Percentiles rank a stretch among this genome's conserved stretches.
phyloP scores from a whole-genome alignment of 2,329 filamentous ascomycete species.

The Colletotrichum sp. region DNA sequence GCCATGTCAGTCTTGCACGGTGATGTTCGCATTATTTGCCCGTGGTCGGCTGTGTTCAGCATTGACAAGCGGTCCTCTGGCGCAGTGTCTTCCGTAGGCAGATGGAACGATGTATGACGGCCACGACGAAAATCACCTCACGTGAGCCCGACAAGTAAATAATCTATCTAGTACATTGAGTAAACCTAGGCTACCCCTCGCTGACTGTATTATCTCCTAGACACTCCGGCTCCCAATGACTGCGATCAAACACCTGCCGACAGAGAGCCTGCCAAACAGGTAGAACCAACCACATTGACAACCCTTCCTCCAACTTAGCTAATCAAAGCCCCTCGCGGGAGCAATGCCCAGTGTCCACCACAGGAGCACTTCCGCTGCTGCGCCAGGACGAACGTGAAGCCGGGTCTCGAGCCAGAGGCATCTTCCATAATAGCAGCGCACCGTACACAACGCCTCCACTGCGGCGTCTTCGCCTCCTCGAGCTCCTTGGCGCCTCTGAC shows the following conservation, averaged over 20 bases:
- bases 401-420: constrained; percentile 49
- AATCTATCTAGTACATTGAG: background rate
- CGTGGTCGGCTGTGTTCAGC: background rate
- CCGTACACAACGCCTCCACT: constrained; percentile 59
- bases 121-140: background rate
- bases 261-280: background rate
- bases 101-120: background rate
- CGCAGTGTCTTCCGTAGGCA: background rate
- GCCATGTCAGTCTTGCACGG: background rate
- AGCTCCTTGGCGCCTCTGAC: constrained; percentile 23
- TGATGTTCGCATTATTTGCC: background rate
- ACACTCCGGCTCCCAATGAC: background rate
- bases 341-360: constrained; percentile 56
- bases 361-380: constrained; percentile 63
- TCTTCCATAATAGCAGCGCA: constrained; percentile 73
- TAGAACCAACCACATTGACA: background rate
- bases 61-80: background rate
- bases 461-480: constrained; percentile 45
- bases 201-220: background rate
- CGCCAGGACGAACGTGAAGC: constrained; percentile 56
- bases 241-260: background rate
- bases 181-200: background rate
- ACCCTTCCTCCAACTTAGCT: background rate
- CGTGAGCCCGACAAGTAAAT: background rate
- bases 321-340: constrained; percentile 33